Conservation (phyloP, 495 filamentous ascomycete genomes). For the Annulohypoxylon nitens region DNA sequence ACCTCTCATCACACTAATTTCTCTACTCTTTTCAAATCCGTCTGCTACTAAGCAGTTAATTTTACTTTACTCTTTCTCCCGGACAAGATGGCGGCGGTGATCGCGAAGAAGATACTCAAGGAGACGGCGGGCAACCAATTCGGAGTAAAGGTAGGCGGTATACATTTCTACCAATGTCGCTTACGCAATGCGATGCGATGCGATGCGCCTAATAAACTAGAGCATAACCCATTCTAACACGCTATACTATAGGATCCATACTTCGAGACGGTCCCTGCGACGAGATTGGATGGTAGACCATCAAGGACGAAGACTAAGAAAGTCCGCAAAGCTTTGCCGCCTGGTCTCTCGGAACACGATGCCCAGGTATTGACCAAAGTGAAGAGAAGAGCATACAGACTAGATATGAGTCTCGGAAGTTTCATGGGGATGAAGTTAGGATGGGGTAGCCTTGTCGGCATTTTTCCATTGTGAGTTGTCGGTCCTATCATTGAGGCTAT, state of each 20-base stretch:
- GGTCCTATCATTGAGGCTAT: neutral
- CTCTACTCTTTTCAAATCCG: neutral
- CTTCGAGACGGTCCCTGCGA: constrained; percentile 77
- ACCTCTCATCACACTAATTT: neutral
- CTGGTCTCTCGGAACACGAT: constrained; percentile 83
- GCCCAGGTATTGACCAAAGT: constrained; percentile 81
- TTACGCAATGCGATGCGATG: neutral
- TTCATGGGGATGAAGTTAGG: constrained; percentile 83
- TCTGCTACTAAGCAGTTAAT: constrained; percentile 22
- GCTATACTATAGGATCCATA: constrained; percentile 72
- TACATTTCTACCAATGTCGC: neutral
- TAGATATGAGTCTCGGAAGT: constrained; percentile 84
- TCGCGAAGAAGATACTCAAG: constrained; percentile 73
- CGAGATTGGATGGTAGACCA: constrained; percentile 68
- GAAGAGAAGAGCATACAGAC: constrained; percentile 81
- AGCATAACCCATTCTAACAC: constrained; percentile 33
- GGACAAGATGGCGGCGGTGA: constrained; percentile 63
- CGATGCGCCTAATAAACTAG: neutral
- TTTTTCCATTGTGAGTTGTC: constrained; percentile 78
- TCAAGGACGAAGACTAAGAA: constrained; percentile 69
- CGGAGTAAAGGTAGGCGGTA: constrained; percentile 71
- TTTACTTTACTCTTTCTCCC: constrained; percentile 43
- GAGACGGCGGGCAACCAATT: constrained; percentile 75
- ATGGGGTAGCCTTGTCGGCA: constrained; percentile 82
- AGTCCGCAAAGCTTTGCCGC: constrained; percentile 75